Percentiles rank a stretch among this genome's conserved stretches.
These are phyloP conservation scores for Neodidymelliopsis sp. DNA, from an alignment of 2,329 filamentous ascomycete species.

Conservation along the genomic window DNA sequence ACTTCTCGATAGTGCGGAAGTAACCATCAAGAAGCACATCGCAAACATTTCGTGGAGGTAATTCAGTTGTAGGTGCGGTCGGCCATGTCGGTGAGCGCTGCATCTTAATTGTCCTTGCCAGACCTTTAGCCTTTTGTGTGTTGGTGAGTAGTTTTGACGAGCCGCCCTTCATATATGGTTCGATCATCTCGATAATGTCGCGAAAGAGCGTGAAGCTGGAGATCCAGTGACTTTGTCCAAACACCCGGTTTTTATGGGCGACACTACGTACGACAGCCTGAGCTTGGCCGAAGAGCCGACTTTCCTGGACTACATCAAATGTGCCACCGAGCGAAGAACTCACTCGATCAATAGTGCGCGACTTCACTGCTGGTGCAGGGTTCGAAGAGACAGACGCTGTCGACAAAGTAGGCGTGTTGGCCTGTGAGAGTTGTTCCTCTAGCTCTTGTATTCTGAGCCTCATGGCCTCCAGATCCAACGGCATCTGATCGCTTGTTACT, in stretches of 20 bases:
- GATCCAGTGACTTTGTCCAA: slow-evolving; percentile 67
- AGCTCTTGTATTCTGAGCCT: slow-evolving; percentile 53
- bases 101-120: slow-evolving; percentile 63
- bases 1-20: slow-evolving; percentile 56
- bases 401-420: slow-evolving; percentile 10
- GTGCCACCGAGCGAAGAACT: slow-evolving; percentile 49
- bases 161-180: slow-evolving; percentile 51
- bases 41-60: slow-evolving; percentile 58
- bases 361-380: slow-evolving; percentile 31
- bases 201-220: slow-evolving; percentile 55
- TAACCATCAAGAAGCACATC: slow-evolving; percentile 61
- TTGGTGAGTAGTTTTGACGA: slow-evolving; percentile 45
- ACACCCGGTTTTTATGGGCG: slow-evolving; percentile 63
- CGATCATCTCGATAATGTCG: slow-evolving; percentile 56
- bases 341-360: slow-evolving; percentile 49
- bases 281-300: slow-evolving; percentile 37
- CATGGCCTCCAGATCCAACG: slow-evolving; percentile 50
- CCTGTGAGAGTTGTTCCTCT: slow-evolving; percentile 50
- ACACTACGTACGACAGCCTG: slow-evolving; percentile 53
- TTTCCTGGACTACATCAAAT: slow-evolving; percentile 55
- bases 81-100: slow-evolving; percentile 60
- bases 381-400: slow-evolving; percentile 10
- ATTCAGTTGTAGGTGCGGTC: slow-evolving; percentile 47
- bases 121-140: slow-evolving; percentile 61
- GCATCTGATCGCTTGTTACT: slow-evolving; percentile 25